Base-by-base conservation (phyloP, 768 basidiomycete species). In the Paxillus involutus region DNA sequence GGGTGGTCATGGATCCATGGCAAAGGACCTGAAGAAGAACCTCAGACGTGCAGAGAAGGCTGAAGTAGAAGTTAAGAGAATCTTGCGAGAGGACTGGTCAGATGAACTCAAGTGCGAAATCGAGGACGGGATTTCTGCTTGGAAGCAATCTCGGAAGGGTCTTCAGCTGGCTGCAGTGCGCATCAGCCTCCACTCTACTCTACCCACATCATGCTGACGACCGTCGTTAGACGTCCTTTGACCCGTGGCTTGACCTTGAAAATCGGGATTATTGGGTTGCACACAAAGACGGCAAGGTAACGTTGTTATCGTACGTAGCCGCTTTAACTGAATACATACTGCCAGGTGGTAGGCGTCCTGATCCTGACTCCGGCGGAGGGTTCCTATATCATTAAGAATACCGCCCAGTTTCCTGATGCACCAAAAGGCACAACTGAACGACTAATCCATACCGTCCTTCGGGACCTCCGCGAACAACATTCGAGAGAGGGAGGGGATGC, bases 341-440 rank as follows among this genome's bases (percentile, higher is more conserved):
- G n/a, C n/a, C n/a, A 80, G 73, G 63, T 76, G 21, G 70, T 81
- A 5, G 78, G 80, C n/a, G n/a, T n/a, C n/a, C n/a, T n/a, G n/a
- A n/a, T n/a, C n/a, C 4, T 84, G 17, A 77, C 82, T 4, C 77
- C 76, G 0, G 76, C 79, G 14, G 70, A 73, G 26, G 67, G 71
- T 21, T 67, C 76, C 40, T 82, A 80, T 67, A 77, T 78, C 52
- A 80, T 84, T 61, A 84, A 84, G 65, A 83, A 84, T 57, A 75
- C 77, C 3, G 69, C 76, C 16, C 77, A 79, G 21, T 83, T 84
- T 65, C 81, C 81, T 6, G 62, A 71, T 26, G 77, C 82, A 0
- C 80, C 80, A 0, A 77, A 77, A 52, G 82, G 81, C 19, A 81
- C 79, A 0, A 82, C 81, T 3, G 81, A 84, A 53, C 65, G 21